phyloP scores from a whole-genome alignment of 257 asterid species.

The Prunella vulgaris region DNA sequence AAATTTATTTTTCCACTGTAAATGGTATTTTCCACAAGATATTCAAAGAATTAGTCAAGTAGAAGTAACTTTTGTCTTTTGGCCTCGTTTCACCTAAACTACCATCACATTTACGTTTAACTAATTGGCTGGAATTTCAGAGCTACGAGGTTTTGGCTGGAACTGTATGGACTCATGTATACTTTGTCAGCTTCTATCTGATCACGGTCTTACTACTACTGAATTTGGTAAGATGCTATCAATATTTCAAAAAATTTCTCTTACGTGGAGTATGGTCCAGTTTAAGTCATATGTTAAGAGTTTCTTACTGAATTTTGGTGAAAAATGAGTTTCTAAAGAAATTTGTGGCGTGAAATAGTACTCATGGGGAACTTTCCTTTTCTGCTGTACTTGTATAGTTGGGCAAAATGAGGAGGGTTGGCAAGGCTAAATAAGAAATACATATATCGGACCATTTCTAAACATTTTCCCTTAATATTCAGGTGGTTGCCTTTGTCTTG shows the following conservation, averaged over 20 bases:
- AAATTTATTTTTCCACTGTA: background rate
- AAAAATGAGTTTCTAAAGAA: background rate
- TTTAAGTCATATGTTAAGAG: background rate
- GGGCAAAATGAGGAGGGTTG: background rate
- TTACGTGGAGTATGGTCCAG: background rate
- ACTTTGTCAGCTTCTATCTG: constrained; percentile 96
- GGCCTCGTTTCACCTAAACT: constrained; percentile 9
- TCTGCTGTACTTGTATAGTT: background rate
- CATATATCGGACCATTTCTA: background rate
- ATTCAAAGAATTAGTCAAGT: background rate
- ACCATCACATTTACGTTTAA: constrained; percentile 6
- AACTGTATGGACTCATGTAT: constrained; percentile 65
- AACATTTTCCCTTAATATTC: constrained; percentile 19
- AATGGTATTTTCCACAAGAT: background rate
- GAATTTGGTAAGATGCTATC: constrained; percentile 63
- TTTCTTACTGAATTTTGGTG: background rate
- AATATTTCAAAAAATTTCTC: constrained; percentile 1
- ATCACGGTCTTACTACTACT: constrained; percentile 74
- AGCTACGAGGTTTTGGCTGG: constrained; percentile 85
- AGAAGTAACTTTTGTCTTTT: constrained; percentile 9
- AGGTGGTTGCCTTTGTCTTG: constrained; percentile 97
- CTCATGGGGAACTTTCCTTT: background rate
- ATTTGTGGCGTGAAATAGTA: background rate
- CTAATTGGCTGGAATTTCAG: constrained; percentile 45
- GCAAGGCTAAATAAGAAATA: background rate